phyloP scores from a whole-genome alignment of 2,329 filamentous ascomycete species.

The Nothophoma quercina region DNA sequence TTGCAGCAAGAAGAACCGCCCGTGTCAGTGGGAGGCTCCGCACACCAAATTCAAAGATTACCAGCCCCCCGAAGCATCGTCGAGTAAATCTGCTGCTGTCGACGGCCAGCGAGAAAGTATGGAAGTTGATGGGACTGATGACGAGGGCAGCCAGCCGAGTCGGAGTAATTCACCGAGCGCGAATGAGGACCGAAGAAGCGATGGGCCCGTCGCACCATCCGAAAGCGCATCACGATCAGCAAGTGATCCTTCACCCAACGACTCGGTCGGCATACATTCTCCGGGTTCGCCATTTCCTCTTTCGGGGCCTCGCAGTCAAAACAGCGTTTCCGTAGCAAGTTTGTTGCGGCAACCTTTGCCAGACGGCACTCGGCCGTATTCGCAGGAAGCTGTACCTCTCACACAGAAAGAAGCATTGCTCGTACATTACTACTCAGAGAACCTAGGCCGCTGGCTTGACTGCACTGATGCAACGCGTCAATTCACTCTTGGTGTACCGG shows the following conservation, averaged over 20 bases:
- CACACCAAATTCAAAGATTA: slow-evolving; percentile 39
- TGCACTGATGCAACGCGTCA: slow-evolving; percentile 41
- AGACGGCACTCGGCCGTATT: slow-evolving; percentile 12
- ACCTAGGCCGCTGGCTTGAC: slow-evolving; percentile 44
- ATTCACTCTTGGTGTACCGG: slow-evolving; percentile 40
- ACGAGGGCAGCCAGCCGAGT: slow-evolving; percentile 20
- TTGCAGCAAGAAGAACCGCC: slow-evolving; percentile 43
- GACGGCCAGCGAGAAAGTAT: slow-evolving; percentile 22
- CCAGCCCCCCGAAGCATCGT: slow-evolving; percentile 27
- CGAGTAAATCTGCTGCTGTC: slow-evolving; percentile 19
- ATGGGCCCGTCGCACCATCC: slow-evolving; percentile 17
- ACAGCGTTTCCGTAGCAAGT: slow-evolving; percentile 21
- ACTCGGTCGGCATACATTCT: slow-evolving; percentile 20
- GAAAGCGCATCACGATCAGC: slow-evolving; percentile 20
- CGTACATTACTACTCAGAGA: slow-evolving; percentile 41
- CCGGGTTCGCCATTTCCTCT: slow-evolving; percentile 19
- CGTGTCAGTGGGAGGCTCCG: slow-evolving; percentile 41
- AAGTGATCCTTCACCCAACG: slow-evolving; percentile 22
- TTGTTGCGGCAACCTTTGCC: slow-evolving; percentile 15
- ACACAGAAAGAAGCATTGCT: slow-evolving; percentile 35
- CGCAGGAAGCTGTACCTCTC: slow-evolving; percentile 20
- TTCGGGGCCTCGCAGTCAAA: not conserved
- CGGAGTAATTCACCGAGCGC: slow-evolving; percentile 28
- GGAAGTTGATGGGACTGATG: slow-evolving; percentile 24
- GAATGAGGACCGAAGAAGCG: not conserved